Evolutionary conservation across 371 early-diverging fungal genomes (phyloP).

Genomic region (Mortierella sp.): DNA sequence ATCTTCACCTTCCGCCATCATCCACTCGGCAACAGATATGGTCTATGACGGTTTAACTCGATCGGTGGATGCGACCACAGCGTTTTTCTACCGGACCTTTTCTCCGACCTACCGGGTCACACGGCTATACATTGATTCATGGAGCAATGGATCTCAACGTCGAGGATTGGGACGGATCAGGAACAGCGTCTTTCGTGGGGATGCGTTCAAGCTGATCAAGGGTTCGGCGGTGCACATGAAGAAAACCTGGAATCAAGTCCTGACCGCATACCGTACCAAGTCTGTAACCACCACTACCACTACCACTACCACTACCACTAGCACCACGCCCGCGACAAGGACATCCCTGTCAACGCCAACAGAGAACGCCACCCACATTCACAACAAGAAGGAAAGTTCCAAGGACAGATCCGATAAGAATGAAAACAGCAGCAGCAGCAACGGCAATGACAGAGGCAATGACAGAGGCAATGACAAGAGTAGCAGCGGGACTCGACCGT

Average conservation of each 20-base stretch:
- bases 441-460: background rate
- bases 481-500: constrained; percentile 4
- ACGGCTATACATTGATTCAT: constrained; percentile 30
- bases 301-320: background rate
- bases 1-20: too few relatives aligned
- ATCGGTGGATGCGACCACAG: constrained; percentile 30
- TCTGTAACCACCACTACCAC: background rate
- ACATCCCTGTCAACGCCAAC: too few relatives aligned
- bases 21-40: constrained; percentile 7
- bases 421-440: background rate
- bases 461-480: background rate
- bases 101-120: constrained; percentile 46
- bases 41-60: constrained; percentile 7
- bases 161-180: constrained; percentile 41
- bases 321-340: too few relatives aligned
- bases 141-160: constrained; percentile 32
- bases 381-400: too few relatives aligned
- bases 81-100: constrained; percentile 47
- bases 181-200: constrained; percentile 24
- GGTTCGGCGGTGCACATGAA: constrained; percentile 20
- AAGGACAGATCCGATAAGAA: too few relatives aligned
- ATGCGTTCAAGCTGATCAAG: constrained; percentile 27
- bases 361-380: too few relatives aligned
- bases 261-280: constrained; percentile 31
- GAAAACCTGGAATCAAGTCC: constrained; percentile 38